These are phyloP conservation scores for Geotrichum histeridarum DNA, from an alignment of 1,139 yeast species.

Conservation along the genomic window DNA sequence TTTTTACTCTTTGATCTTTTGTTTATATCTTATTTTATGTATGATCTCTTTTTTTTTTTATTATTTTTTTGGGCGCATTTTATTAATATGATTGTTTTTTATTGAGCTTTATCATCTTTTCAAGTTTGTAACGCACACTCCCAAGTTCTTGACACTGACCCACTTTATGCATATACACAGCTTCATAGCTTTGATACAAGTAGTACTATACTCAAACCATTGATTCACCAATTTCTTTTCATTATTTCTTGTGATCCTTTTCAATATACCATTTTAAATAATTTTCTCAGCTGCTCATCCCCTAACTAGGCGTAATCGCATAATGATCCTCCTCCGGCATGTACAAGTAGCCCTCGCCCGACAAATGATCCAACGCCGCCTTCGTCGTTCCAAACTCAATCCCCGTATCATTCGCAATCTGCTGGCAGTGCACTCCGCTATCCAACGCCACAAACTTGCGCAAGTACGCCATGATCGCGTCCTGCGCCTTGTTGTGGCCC, in stretches of 20 bases:
- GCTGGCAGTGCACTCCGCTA: slow-evolving; percentile 11
- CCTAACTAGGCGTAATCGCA: slow-evolving; percentile 11
- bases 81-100: not conserved
- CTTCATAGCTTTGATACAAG: not conserved
- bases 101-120: not conserved
- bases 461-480: slow-evolving; percentile 8
- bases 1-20: too few species aligned
- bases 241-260: not conserved
- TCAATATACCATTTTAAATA: too few species aligned
- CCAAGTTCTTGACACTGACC: too few species aligned
- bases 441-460: not conserved
- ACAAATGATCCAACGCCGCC: not conserved
- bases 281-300: too few species aligned
- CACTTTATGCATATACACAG: too few species aligned
- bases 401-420: slow-evolving; percentile 6
- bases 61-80: too few species aligned
- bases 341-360: slow-evolving; percentile 8
- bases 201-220: not conserved
- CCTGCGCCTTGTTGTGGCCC: slow-evolving; percentile 1
- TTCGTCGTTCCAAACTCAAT: slow-evolving; percentile 1
- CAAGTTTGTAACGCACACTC: not conserved
- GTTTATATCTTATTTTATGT: too few species aligned
- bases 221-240: not conserved
- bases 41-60: too few species aligned
- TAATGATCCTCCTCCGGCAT: slow-evolving; percentile 13